Conservation (phyloP, 192 early-diverging fungal genomes). For the Entomortierella beljakovae region DNA sequence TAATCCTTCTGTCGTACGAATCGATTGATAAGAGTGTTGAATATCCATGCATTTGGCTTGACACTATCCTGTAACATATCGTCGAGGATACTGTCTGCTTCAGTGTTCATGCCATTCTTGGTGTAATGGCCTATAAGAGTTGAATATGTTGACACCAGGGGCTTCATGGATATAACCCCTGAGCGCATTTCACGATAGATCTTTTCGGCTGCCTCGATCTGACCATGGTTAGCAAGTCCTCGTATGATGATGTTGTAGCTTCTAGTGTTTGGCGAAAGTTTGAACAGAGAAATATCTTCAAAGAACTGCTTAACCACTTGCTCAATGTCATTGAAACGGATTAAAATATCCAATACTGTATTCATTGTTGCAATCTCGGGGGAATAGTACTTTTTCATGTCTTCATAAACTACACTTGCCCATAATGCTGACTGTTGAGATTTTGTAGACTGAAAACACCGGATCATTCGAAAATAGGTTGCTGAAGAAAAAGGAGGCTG, state of each 20-base stretch:
- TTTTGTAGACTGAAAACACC: slow-evolving; percentile 20
- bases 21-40: slow-evolving; percentile 38
- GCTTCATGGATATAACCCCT: slow-evolving; percentile 1
- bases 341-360: slow-evolving; percentile 29
- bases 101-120: slow-evolving; percentile 12
- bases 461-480: slow-evolving; percentile 26
- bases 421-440: slow-evolving; percentile 10
- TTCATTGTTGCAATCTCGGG: slow-evolving; percentile 22
- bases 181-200: slow-evolving; percentile 35
- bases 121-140: slow-evolving; percentile 36
- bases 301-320: slow-evolving; percentile 24
- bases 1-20: slow-evolving; percentile 32
- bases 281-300: background rate
- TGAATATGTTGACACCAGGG: slow-evolving; percentile 39
- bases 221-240: slow-evolving; percentile 7
- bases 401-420: slow-evolving; percentile 31
- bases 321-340: slow-evolving; percentile 26
- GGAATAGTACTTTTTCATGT: slow-evolving; percentile 20
- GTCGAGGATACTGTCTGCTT: slow-evolving; percentile 26
- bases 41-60: slow-evolving; percentile 47
- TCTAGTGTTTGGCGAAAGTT: background rate
- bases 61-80: slow-evolving; percentile 38
- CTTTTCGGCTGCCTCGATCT: slow-evolving; percentile 9
- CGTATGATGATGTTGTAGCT: slow-evolving; percentile 52
- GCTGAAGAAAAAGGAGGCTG: background rate